Base-by-base conservation (phyloP, 75 land plant genomes). In the Ceratopteris richardii region DNA sequence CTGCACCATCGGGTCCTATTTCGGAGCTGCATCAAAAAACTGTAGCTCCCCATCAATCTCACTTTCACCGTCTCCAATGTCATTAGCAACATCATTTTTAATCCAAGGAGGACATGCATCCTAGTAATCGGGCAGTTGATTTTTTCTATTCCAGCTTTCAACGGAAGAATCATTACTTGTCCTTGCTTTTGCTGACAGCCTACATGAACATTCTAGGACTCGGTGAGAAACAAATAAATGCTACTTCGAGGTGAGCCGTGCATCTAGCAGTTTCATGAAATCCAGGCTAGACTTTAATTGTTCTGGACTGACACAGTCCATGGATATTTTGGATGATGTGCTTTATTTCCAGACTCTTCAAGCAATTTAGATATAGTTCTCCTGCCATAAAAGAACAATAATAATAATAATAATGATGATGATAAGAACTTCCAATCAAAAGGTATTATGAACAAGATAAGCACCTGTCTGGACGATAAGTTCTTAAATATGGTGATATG, bases 391-490 rank as follows among this genome's bases (percentile, higher is more conserved):
- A n/a, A n/a, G n/a, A n/a, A n/a, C n/a, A n/a, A n/a, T n/a, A n/a
- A n/a, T n/a, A n/a, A n/a, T n/a, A n/a, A n/a, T n/a, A n/a, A n/a
- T n/a, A n/a, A n/a, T n/a, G n/a, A n/a, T n/a, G n/a, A n/a, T n/a
- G n/a, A n/a, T n/a, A n/a, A n/a, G n/a, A n/a, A n/a, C n/a, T n/a
- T n/a, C n/a, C n/a, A n/a, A n/a, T n/a, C n/a, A n/a, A n/a, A n/a
- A n/a, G n/a, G n/a, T n/a, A n/a, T n/a, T n/a, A n/a, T n/a, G n/a
- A n/a, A n/a, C n/a, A n/a, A n/a, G n/a, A n/a, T n/a, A n/a, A n/a
- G 37, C 37, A 87, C 96, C 96, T 86, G 77, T 90, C 64, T 12
- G 87, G 96, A 22, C 85, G 82, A 58, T 79, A 86, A 64, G 96
- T 90, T 58, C 79, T 70, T 19, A 61, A 52, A 46, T 92, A 66